Percentiles rank a stretch among this genome's conserved stretches.
Conservation (phyloP, 805 yeast genomes). For the Isabelozyma pseudorhagii region DNA sequence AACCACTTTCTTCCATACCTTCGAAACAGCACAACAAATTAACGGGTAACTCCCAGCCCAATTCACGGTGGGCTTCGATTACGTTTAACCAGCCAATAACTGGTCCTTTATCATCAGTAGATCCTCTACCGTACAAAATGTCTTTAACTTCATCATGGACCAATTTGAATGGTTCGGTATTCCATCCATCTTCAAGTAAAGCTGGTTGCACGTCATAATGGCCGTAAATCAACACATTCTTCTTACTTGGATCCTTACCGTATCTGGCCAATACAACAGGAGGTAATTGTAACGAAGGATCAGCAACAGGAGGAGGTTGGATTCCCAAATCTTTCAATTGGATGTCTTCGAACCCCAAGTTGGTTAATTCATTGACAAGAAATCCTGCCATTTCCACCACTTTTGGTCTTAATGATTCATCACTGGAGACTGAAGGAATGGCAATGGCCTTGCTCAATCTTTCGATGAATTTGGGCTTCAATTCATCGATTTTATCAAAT, state of each 20-base stretch:
- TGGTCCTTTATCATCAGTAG: conserved; percentile 98
- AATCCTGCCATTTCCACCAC: conserved; percentile 90
- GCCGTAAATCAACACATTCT: conserved; percentile 88
- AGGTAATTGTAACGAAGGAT: conserved; percentile 70
- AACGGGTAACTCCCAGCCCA: conserved; percentile 87
- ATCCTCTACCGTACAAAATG: conserved; percentile 85
- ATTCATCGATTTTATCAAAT: conserved; percentile 65
- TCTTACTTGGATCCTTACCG: conserved; percentile 79
- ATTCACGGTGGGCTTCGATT: conserved; percentile 82
- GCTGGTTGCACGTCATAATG: conserved; percentile 99
- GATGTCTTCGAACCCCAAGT: conserved; percentile 78
- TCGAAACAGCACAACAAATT: conserved; percentile 91
- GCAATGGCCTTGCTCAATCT: conserved; percentile 82
- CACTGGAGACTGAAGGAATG: conserved; percentile 93
- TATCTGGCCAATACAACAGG: conserved; percentile 91
- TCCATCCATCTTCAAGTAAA: conserved; percentile 88
- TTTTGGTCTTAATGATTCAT: conserved; percentile 81
- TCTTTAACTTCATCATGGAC: conserved; percentile 57
- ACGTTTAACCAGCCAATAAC: conserved; percentile 95
- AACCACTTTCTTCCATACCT: conserved; percentile 99
- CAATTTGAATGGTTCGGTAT: conserved; percentile 82
- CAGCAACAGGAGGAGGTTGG: conserved; percentile 88
- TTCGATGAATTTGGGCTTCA: conserved; percentile 70
- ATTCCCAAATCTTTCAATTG: conserved; percentile 78
- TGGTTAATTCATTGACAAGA: conserved; percentile 62